Base-by-base conservation (phyloP, 306 rosid species). In the Sesbania bispinosa region DNA sequence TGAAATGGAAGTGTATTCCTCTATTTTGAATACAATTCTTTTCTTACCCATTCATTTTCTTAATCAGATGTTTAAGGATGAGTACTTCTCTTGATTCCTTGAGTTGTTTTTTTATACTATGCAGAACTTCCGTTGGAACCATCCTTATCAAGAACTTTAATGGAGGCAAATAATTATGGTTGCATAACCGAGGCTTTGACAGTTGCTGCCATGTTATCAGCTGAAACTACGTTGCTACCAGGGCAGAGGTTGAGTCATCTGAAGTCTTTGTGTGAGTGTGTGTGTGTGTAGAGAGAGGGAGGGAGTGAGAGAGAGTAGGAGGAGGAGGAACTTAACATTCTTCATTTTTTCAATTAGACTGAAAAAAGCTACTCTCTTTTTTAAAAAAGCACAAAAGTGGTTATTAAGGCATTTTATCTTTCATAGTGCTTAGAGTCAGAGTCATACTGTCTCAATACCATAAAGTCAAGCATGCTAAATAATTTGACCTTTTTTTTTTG, bases 101-200 rank as follows among this genome's bases (percentile, higher is more conserved):
- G 52, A 77, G 33, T 42, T 46, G 24, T 26, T 79, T 62, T 69
- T n/a, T 24, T 29, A 54, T 81, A 78, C 36, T 27, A 29, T 83
- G 83, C 87, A 89, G 97, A 90, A 84, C 95, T 94, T 86, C 99
- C 99, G 9, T 81, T 94, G 75, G 99, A 94, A 74, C 97, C 99
- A 63, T 91, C 99, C 75, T 86, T 94, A 66, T 89, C 99, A 54
- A 89, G 93, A 84, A 89, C 98, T 55, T 83, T 89, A 62, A 82
- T 90, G 86, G 98, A 87, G 86, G 96, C 98, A 66, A 94, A 89
- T 63, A 77, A 82, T 72, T 79, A 69, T 80, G 96, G 95, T 71
- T 94, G 96, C 78, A 80, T 89, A 71, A 82, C 92, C 2, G 95
- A 89, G 79, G 99, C 97, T 78, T 86, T 94, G 96, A 90, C 91